phyloP scores from a whole-genome alignment of 345 rosid species.

The Turritis glabra region DNA sequence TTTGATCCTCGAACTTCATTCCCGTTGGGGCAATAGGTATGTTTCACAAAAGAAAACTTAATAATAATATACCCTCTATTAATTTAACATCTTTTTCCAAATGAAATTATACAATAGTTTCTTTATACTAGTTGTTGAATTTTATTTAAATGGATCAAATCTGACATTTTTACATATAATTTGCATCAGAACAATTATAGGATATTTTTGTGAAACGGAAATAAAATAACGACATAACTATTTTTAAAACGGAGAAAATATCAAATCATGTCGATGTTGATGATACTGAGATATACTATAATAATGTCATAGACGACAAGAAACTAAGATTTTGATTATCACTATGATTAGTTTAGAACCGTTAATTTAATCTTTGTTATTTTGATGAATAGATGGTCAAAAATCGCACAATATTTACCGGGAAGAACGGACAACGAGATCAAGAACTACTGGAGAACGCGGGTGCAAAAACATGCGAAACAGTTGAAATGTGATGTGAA shows the following conservation, averaged over 20 bases:
- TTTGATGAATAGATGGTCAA: conserved; percentile 66
- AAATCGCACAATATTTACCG: conserved; percentile 85
- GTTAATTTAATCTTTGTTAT: background rate
- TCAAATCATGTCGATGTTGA: background rate
- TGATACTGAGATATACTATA: background rate
- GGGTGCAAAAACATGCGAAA: conserved; percentile 94
- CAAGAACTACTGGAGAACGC: conserved; percentile 94
- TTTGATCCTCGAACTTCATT: conserved; percentile 89
- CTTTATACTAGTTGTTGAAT: background rate
- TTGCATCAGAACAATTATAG: background rate
- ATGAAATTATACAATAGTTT: background rate
- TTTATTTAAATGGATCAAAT: background rate
- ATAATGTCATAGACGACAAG: background rate
- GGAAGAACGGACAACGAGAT: conserved; percentile 97
- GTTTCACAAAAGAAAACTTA: background rate
- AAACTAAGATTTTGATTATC: background rate
- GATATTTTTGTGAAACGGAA: too few species aligned
- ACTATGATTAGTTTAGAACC: background rate
- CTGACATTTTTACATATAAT: background rate
- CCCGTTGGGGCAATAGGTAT: conserved; percentile 95
- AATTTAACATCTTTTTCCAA: background rate
- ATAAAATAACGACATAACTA: too few species aligned
- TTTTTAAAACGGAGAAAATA: background rate
- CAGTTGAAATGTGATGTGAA: conserved; percentile 86
- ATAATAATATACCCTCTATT: background rate